These are phyloP conservation scores for Citrus inodora DNA, from an alignment of 345 rosid species.

Conservation along the genomic window DNA sequence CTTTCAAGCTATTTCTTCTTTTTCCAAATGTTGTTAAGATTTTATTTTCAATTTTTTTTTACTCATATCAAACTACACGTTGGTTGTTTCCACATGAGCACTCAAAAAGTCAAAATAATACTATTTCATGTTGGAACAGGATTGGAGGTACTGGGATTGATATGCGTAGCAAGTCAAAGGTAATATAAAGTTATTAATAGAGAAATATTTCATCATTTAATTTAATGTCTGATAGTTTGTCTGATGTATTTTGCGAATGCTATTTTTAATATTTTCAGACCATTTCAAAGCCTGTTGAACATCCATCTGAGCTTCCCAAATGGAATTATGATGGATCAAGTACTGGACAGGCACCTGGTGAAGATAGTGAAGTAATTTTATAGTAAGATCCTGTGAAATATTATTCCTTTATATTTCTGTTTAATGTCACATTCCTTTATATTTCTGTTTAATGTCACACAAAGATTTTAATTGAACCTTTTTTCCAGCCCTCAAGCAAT, in stretches of 20 bases:
- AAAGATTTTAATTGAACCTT: constrained; percentile 6
- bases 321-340: constrained; percentile 99
- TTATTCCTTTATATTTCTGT: background rate
- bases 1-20: background rate
- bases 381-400: constrained; percentile 54
- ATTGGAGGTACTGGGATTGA: constrained; percentile 92
- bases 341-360: constrained; percentile 97
- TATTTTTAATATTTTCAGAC: constrained; percentile 42
- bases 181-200: constrained; percentile 24
- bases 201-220: constrained; percentile 4
- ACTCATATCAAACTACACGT: background rate
- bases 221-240: constrained; percentile 1
- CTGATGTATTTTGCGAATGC: constrained; percentile 1
- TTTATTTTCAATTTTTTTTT: background rate
- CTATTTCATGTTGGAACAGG: constrained; percentile 42
- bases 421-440: background rate
- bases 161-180: constrained; percentile 94
- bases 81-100: background rate
- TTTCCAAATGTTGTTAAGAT: background rate
- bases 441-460: background rate
- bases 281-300: constrained; percentile 72
- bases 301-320: constrained; percentile 95
- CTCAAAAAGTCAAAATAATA: background rate
- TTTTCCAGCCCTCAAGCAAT: constrained; percentile 86
- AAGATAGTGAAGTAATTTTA: constrained; percentile 96